phyloP scores from a whole-genome alignment of 2,329 filamentous ascomycete species.

The Diaporthe sp. region DNA sequence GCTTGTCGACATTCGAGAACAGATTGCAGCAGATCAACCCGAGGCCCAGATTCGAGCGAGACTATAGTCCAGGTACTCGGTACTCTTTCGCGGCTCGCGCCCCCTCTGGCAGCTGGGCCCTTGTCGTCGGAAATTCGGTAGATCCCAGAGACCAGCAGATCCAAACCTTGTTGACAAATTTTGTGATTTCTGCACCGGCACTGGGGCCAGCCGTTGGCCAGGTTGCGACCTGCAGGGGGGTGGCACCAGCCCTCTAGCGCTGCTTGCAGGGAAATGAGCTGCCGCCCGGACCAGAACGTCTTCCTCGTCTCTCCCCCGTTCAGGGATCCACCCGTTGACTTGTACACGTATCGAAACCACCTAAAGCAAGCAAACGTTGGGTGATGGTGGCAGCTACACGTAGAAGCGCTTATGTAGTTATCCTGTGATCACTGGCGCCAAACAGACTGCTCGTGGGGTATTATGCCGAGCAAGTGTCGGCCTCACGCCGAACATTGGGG shows the following conservation, averaged over 20 bases:
- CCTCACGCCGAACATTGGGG: not conserved
- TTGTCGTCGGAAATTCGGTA: conserved; percentile 25
- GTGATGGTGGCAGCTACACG: not conserved
- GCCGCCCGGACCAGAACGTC: not conserved
- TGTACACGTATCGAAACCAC: not conserved
- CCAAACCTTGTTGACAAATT: conserved; percentile 30
- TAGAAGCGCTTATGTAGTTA: not conserved
- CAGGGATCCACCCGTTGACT: not conserved
- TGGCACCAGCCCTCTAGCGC: not conserved
- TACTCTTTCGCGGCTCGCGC: conserved; percentile 10
- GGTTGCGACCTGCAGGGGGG: conserved; percentile 19
- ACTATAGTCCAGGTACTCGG: too few species aligned
- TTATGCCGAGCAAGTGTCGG: not conserved
- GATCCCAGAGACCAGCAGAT: not conserved
- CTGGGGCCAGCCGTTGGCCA: conserved; percentile 22
- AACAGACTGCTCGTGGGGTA: not conserved
- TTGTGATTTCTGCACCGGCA: conserved; percentile 9
- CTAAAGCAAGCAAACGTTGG: too few species aligned
- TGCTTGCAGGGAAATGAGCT: conserved; percentile 10
- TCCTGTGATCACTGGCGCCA: not conserved
- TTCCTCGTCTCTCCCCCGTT: not conserved
- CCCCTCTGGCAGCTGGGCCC: conserved; percentile 18
- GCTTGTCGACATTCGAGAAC: conserved; percentile 1
- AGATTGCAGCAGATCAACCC: conserved; percentile 1
- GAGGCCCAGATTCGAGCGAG: conserved; percentile 8